Percentiles rank a stretch among this genome's conserved stretches.
Conservation (phyloP, 345 rosid species). For the Euphorbia lathyris region DNA sequence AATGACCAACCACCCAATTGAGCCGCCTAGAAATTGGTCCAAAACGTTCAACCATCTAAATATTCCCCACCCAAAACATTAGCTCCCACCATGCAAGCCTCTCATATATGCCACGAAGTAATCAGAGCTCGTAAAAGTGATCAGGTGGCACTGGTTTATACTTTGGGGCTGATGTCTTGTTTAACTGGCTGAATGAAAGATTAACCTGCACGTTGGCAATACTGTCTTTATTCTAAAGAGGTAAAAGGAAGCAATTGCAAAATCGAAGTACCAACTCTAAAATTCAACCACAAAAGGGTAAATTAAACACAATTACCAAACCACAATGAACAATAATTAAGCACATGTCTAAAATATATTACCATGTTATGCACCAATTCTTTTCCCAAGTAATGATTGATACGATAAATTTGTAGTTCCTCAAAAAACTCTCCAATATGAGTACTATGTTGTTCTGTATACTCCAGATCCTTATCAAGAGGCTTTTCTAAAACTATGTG, state of each 20-base stretch:
- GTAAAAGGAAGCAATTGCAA: conserved; percentile 89
- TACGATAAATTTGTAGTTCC: conserved; percentile 88
- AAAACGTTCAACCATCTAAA: too few species aligned
- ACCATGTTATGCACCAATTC: conserved; percentile 98
- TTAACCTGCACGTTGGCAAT: conserved; percentile 92
- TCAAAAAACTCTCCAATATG: conserved; percentile 90
- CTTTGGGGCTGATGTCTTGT: not conserved
- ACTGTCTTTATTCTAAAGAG: conserved; percentile 98
- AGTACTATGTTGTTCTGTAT: conserved; percentile 75
- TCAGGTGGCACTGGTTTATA: not conserved
- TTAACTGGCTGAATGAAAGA: conserved; percentile 6
- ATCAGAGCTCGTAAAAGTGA: not conserved
- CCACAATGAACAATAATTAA: conserved; percentile 6
- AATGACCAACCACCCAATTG: too few species aligned
- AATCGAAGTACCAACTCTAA: conserved; percentile 92
- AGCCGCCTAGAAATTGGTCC: too few species aligned
- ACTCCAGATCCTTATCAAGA: conserved; percentile 82
- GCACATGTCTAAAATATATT: conserved; percentile 19
- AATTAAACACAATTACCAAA: conserved; percentile 19
- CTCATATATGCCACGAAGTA: too few species aligned
- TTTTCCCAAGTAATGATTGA: conserved; percentile 94
- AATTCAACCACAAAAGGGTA: conserved; percentile 18
- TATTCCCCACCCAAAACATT: too few species aligned
- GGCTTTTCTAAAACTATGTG: conserved; percentile 95
- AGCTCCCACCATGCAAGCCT: too few species aligned